Percentiles rank a stretch among this genome's conserved stretches.
phyloP scores from a whole-genome alignment of 2,329 filamentous ascomycete species.

The Phyllosticta paracitricarpa region DNA sequence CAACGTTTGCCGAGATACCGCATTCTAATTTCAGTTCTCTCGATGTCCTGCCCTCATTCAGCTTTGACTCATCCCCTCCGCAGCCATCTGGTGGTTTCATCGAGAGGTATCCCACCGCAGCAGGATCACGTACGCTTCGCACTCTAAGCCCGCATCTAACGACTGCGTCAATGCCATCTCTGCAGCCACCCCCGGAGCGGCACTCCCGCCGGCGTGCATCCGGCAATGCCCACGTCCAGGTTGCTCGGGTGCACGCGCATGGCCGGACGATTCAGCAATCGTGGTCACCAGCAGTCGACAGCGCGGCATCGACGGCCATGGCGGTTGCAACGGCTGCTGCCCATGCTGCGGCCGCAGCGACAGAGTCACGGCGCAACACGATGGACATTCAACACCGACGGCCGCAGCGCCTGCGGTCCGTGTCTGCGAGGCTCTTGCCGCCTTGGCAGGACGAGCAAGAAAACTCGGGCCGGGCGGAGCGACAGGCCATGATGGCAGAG shows the following conservation, averaged over 20 bases:
- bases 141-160: background rate
- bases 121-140: background rate
- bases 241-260: background rate
- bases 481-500: constrained; percentile 18
- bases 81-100: constrained; percentile 6
- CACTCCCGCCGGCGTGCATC: constrained; percentile 4
- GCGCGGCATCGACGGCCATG: background rate
- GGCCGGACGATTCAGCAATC: background rate
- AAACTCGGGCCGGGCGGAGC: constrained; percentile 21
- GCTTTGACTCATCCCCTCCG: constrained; percentile 2
- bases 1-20: constrained; percentile 5
- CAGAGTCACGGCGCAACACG: constrained; percentile 7
- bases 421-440: constrained; percentile 11
- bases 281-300: background rate
- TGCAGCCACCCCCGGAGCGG: constrained; percentile 2
- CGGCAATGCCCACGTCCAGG: constrained; percentile 1
- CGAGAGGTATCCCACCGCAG: constrained; percentile 2
- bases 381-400: constrained; percentile 5
- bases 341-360: background rate
- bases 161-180: constrained; percentile 8
- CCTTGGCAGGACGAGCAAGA: constrained; percentile 23
- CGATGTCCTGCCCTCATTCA: constrained; percentile 4
- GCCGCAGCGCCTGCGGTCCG: background rate
- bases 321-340: background rate
- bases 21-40: constrained; percentile 3